phyloP scores from a whole-genome alignment of 129 eudicot genomes.

The Pittosporum tobira region DNA sequence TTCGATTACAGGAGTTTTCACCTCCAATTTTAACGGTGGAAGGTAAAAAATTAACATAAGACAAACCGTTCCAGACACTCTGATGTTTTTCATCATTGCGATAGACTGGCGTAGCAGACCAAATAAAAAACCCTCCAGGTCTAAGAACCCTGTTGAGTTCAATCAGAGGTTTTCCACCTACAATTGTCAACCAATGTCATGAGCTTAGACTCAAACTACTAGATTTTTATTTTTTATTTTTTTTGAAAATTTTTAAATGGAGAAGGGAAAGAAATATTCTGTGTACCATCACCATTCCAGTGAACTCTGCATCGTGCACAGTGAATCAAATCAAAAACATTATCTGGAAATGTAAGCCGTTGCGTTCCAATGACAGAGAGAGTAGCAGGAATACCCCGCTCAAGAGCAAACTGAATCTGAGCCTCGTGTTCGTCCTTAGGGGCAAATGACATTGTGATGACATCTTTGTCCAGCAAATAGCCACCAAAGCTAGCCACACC shows the following conservation, averaged over 20 bases:
- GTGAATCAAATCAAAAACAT: slow-evolving; percentile 78
- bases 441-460: slow-evolving; percentile 94
- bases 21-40: background rate
- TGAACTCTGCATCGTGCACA: slow-evolving; percentile 99
- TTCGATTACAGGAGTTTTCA: background rate
- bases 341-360: slow-evolving; percentile 87
- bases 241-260: background rate
- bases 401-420: slow-evolving; percentile 97
- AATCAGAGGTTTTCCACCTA: slow-evolving; percentile 91
- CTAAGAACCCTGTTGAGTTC: slow-evolving; percentile 86
- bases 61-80: slow-evolving; percentile 72
- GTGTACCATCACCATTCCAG: slow-evolving; percentile 88
- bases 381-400: slow-evolving; percentile 95
- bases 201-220: background rate
- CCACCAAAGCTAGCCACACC: slow-evolving; percentile 99
- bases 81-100: slow-evolving; percentile 58
- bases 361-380: slow-evolving; percentile 98
- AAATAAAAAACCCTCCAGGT: slow-evolving; percentile 94
- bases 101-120: slow-evolving; percentile 99
- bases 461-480: slow-evolving; percentile 75
- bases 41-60: background rate
- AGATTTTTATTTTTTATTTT: too few relatives aligned
- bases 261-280: background rate
- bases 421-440: slow-evolving; percentile 99
- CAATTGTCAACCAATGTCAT: slow-evolving; percentile 14